phyloP scores from a whole-genome alignment of 257 asterid genomes.

The Primulina eburnea region DNA sequence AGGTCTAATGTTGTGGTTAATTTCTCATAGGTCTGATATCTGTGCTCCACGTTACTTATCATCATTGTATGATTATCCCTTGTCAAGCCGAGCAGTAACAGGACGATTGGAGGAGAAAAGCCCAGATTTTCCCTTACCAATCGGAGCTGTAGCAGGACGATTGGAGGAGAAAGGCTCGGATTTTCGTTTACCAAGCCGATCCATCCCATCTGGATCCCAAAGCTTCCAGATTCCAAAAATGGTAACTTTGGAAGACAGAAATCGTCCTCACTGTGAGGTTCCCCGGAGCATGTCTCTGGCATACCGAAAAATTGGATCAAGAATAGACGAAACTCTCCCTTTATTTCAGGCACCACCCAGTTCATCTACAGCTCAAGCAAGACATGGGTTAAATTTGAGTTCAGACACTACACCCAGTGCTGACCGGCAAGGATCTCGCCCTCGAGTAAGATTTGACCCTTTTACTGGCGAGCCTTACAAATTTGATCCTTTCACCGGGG shows the following conservation, averaged over 20 bases:
- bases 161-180: background rate
- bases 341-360: slow-evolving; percentile 35
- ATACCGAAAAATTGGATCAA: slow-evolving; percentile 32
- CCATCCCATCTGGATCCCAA: slow-evolving; percentile 21
- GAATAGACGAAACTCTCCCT: slow-evolving; percentile 26
- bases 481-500: slow-evolving; percentile 94
- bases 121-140: slow-evolving; percentile 28
- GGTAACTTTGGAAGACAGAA: slow-evolving; percentile 34
- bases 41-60: slow-evolving; percentile 41
- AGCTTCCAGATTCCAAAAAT: slow-evolving; percentile 25
- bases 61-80: slow-evolving; percentile 32
- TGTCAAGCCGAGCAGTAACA: slow-evolving; percentile 29
- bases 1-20: slow-evolving; percentile 16
- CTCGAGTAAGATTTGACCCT: slow-evolving; percentile 75
- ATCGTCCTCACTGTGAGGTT: slow-evolving; percentile 34
- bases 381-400: slow-evolving; percentile 26
- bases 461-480: slow-evolving; percentile 85
- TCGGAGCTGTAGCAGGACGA: slow-evolving; percentile 15
- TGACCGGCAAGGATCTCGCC: slow-evolving; percentile 41
- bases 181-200: slow-evolving; percentile 3
- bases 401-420: slow-evolving; percentile 23
- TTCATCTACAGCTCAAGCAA: slow-evolving; percentile 34
- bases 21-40: slow-evolving; percentile 54
- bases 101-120: slow-evolving; percentile 31
- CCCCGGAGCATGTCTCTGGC: slow-evolving; percentile 24